phyloP scores from a whole-genome alignment of 2,329 filamentous ascomycete genomes.

The Dichotomopilus funicola region DNA sequence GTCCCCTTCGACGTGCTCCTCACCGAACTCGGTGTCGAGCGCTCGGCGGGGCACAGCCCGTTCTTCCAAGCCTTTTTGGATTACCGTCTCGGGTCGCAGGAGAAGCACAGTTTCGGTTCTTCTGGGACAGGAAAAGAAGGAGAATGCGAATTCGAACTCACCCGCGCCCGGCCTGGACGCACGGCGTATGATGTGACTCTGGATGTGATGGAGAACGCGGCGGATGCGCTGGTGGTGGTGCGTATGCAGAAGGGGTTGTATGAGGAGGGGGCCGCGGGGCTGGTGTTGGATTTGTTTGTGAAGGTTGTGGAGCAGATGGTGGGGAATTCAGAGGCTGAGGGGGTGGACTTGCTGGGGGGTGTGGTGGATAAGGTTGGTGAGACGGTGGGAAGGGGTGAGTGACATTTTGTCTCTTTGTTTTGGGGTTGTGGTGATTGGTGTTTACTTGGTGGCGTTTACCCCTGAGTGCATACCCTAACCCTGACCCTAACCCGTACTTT shows the following conservation, averaged over 20 bases:
- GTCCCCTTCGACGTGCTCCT: constrained; percentile 29
- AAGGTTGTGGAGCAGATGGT: neutral
- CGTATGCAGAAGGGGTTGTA: neutral
- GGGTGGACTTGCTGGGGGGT: too few relatives aligned
- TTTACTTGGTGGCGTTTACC: too few relatives aligned
- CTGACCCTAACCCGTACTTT: too few relatives aligned
- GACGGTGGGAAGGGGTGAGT: too few relatives aligned
- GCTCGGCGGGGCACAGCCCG: constrained; percentile 36
- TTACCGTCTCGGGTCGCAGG: constrained; percentile 26
- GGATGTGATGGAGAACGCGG: constrained; percentile 30
- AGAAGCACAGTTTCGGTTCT: constrained; percentile 9
- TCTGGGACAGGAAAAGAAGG: neutral
- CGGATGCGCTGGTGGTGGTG: constrained; percentile 13
- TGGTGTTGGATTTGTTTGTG: neutral
- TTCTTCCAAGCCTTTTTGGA: constrained; percentile 42
- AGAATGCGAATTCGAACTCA: neutral
- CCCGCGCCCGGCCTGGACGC: neutral
- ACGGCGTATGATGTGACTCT: constrained; percentile 30
- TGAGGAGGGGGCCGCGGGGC: neutral
- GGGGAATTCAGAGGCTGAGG: neutral
- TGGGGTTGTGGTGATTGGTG: too few relatives aligned
- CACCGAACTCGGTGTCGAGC: constrained; percentile 34
- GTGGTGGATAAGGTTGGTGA: too few relatives aligned
- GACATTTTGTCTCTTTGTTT: too few relatives aligned
- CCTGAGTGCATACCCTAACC: too few relatives aligned